These are phyloP conservation scores for Pelargonium cotyledonis DNA, from an alignment of 441 rosid species.

Conservation along the genomic window DNA sequence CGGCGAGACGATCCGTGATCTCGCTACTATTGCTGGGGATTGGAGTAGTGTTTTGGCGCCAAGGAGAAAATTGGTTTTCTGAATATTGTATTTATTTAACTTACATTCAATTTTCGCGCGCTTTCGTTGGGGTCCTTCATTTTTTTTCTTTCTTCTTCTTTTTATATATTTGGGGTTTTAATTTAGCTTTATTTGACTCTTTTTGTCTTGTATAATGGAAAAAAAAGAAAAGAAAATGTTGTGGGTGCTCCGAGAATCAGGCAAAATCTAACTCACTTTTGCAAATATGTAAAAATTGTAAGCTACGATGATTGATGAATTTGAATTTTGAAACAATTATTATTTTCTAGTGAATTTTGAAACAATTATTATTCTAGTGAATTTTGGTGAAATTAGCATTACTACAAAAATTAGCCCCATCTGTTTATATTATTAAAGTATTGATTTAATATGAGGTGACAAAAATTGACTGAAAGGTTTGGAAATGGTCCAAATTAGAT, in stretches of 20 bases:
- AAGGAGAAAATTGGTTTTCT: slow-evolving; percentile 72
- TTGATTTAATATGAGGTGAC: too few species aligned
- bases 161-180: neutral
- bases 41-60: slow-evolving; percentile 20
- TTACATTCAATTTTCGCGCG: neutral
- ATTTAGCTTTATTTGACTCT: neutral
- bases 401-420: too few species aligned
- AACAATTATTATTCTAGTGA: too few species aligned
- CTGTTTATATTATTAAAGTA: too few species aligned
- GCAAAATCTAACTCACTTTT: neutral
- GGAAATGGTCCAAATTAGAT: too few species aligned
- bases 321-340: too few species aligned
- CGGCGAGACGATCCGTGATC: slow-evolving; percentile 63
- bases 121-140: too few species aligned
- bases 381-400: too few species aligned
- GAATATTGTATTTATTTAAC: slow-evolving; percentile 4
- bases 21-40: too few species aligned
- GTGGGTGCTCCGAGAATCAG: neutral
- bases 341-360: too few species aligned
- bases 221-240: neutral
- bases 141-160: neutral
- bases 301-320: too few species aligned
- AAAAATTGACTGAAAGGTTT: too few species aligned
- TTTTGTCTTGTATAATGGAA: neutral
- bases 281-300: neutral